phyloP scores from a whole-genome alignment of 169 alveolate genomes.

The Plasmodium falciparum region DNA sequence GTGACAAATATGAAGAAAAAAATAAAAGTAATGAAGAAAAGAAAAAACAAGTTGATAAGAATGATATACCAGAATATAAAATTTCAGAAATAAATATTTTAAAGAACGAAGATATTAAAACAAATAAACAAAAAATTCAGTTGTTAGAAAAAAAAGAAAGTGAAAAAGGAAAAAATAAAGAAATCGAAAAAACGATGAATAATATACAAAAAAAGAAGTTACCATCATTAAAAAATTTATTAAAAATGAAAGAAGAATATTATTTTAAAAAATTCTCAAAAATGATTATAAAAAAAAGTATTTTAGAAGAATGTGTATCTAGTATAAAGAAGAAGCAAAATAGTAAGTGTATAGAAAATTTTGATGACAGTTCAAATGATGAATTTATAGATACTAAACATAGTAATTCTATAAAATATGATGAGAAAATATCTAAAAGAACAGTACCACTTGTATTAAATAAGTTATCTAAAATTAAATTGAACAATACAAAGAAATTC shows the following conservation, averaged over 20 bases:
- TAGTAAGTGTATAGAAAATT: background rate
- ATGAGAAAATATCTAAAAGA: background rate
- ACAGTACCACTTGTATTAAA: background rate
- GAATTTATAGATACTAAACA: background rate
- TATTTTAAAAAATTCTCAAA: background rate
- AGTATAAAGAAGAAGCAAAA: background rate
- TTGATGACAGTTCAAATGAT: background rate
- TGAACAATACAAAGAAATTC: constrained; percentile 14
- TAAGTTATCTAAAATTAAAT: constrained; percentile 23
- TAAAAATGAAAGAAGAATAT: constrained; percentile 3
- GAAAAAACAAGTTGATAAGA: background rate
- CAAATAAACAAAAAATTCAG: background rate
- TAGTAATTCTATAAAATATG: background rate
- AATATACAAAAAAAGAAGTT: background rate
- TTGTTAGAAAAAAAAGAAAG: constrained; percentile 8
- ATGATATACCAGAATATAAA: background rate
- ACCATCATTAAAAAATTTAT: background rate
- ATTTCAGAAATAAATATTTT: background rate
- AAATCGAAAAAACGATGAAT: background rate
- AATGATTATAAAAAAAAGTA: background rate
- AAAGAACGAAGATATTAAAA: background rate
- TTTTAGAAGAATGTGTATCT: too few relatives aligned
- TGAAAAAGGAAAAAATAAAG: background rate
- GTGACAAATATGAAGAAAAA: too few relatives aligned
- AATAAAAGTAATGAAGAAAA: background rate